These are phyloP conservation scores for Colletotrichum spinosum DNA, from an alignment of 2,329 filamentous ascomycete genomes.

Conservation along the genomic window DNA sequence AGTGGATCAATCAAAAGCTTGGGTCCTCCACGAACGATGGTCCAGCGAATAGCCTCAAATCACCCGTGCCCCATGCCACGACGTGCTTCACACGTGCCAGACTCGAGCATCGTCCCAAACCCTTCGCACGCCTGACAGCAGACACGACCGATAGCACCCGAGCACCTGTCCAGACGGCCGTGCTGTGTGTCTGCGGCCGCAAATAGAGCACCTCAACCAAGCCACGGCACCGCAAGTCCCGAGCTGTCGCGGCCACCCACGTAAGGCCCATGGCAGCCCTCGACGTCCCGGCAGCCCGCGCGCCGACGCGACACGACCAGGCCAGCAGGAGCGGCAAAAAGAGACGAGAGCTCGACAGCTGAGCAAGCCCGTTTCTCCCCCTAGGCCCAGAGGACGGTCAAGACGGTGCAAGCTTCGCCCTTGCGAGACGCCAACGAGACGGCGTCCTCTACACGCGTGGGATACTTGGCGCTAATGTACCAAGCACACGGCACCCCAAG, in stretches of 20 bases:
- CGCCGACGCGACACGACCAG: too few relatives aligned
- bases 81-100: neutral
- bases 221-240: slow-evolving; percentile 15
- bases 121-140: neutral
- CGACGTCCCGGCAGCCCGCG: neutral
- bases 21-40: too few relatives aligned
- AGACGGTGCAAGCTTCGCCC: slow-evolving; percentile 18
- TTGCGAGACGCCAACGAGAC: slow-evolving; percentile 27
- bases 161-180: slow-evolving; percentile 3
- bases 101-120: neutral
- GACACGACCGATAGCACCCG: slow-evolving; percentile 5
- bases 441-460: slow-evolving; percentile 28
- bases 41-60: slow-evolving; percentile 6
- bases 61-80: slow-evolving; percentile 13
- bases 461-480: slow-evolving; percentile 32
- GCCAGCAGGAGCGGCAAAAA: neutral
- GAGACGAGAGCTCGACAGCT: slow-evolving; percentile 16
- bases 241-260: slow-evolving; percentile 13
- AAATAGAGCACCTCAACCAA: slow-evolving; percentile 4
- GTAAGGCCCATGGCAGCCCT: neutral
- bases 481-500: slow-evolving; percentile 16
- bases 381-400: too few relatives aligned
- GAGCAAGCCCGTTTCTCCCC: slow-evolving; percentile 19
- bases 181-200: slow-evolving; percentile 15
- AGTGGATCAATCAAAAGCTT: too few relatives aligned